Base-by-base conservation (phyloP, 331 rosid genomes). In the Acacia concinna region DNA sequence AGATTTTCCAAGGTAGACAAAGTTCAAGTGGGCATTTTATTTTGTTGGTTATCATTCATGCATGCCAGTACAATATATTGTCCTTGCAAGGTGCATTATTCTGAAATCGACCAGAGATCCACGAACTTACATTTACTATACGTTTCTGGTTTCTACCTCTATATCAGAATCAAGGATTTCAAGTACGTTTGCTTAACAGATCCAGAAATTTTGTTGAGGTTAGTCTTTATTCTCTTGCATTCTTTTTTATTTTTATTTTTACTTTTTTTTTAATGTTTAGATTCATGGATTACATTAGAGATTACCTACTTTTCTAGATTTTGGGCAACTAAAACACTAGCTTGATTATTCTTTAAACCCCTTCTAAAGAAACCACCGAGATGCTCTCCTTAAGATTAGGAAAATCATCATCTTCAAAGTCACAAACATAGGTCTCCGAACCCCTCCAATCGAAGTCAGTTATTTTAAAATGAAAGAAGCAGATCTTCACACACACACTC, bases 371-470 rank as follows among this genome's bases (percentile, higher is more conserved):
- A 20, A 64, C 41, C 46, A 40, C 63, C 65, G n/a, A 70, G 76
- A 60, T 81, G 76, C 40, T 60, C 76, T 70, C 81, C 76, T 70
- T n/a, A 32, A 13, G 68, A 2, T 75, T 3, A 57, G 72, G 73
- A 68, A 74, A 38, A 35, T 47, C 47, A 31, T 35, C 66, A 18
- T 68, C 73, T 75, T 73, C 32, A 64, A 10, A 46, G 37, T 59
- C 47, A 43, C 31, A 80, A 64, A 64, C 34, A 76, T 20, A 47
- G 77, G 84, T 75, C 77, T 40, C 63, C 15, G 9, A 41, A 68
- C 74, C 27, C 27, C 12, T 6, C 3, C 15, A 57, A 57, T 43
- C 64, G 54, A 68, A 56, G 76, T 43, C 35, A 75, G 31, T 11
- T 43, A 56, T 9, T 67, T 67, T 25, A 23, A 18, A 56, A 63